phyloP scores from a whole-genome alignment of 2,329 filamentous ascomycete genomes.

The Aspergillus awamori region DNA sequence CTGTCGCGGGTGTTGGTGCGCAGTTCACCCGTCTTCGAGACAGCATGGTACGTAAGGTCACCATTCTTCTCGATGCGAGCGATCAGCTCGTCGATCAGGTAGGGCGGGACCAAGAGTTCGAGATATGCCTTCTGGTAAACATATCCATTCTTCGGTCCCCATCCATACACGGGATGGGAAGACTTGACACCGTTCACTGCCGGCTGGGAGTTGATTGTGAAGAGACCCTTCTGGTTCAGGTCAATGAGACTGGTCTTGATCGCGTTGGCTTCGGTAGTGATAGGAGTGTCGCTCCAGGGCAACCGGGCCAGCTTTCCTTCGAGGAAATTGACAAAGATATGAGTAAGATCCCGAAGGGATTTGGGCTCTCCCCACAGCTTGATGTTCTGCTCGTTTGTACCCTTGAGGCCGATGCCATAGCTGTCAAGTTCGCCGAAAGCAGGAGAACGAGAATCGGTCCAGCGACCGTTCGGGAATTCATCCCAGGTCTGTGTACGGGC shows the following conservation, averaged over 20 bases:
- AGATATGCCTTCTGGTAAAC: slow-evolving; percentile 99
- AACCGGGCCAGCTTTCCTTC: slow-evolving; percentile 77
- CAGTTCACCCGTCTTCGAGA: slow-evolving; percentile 79
- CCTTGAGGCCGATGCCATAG: slow-evolving; percentile 90
- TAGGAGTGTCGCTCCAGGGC: slow-evolving; percentile 91
- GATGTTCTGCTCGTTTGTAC: slow-evolving; percentile 93
- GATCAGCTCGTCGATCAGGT: slow-evolving; percentile 75
- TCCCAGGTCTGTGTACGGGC: slow-evolving; percentile 98
- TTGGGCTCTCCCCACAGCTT: slow-evolving; percentile 90
- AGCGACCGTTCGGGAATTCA: slow-evolving; percentile 97
- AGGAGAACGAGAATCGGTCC: slow-evolving; percentile 95
- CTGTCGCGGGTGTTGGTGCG: slow-evolving; percentile 82
- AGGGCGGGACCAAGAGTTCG: slow-evolving; percentile 83
- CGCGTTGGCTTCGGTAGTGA: slow-evolving; percentile 77
- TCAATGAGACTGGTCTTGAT: slow-evolving; percentile 77
- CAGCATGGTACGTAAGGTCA: slow-evolving; percentile 91
- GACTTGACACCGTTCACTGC: slow-evolving; percentile 91
- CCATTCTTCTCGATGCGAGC: slow-evolving; percentile 74
- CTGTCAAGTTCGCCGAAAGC: slow-evolving; percentile 94
- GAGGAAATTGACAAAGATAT: slow-evolving; percentile 84
- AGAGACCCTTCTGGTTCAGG: slow-evolving; percentile 81
- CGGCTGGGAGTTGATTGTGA: slow-evolving; percentile 97
- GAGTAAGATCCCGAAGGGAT: slow-evolving; percentile 75
- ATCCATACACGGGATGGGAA: slow-evolving; percentile 82
- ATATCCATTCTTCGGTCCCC: slow-evolving; percentile 93